A percentile compares a stretch with the other conserved stretches of the same genome.
These are phyloP conservation scores for Aspergillus clavatus DNA, from an alignment of 2,329 filamentous ascomycete genomes.

Conservation along the genomic window DNA sequence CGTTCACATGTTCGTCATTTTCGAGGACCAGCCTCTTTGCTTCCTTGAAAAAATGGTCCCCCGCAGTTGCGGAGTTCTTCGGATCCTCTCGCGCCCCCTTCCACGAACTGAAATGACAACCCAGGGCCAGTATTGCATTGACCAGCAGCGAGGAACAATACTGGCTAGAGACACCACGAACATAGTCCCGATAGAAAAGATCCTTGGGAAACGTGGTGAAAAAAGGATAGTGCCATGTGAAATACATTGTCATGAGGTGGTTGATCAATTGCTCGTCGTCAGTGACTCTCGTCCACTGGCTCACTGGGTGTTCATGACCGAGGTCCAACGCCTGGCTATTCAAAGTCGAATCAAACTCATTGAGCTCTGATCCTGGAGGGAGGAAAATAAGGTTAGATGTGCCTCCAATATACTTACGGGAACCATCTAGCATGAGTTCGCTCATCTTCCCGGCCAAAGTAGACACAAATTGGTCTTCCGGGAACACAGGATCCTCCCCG, in stretches of 20 bases:
- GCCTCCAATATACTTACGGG: constrained; percentile 85
- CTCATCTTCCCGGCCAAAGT: constrained; percentile 92
- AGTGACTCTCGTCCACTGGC: constrained; percentile 84
- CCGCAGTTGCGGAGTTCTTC: constrained; percentile 76
- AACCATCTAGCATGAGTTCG: constrained; percentile 79
- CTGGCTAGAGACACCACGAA: constrained; percentile 61
- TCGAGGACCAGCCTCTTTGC: constrained; percentile 85
- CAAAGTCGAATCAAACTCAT: constrained; percentile 35
- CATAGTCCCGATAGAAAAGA: constrained; percentile 81
- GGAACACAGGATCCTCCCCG: constrained; percentile 37
- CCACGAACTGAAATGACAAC: constrained; percentile 84
- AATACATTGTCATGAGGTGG: constrained; percentile 95
- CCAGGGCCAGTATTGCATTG: constrained; percentile 87
- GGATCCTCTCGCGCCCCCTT: constrained; percentile 65
- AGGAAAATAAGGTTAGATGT: constrained; percentile 90
- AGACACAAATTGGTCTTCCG: constrained; percentile 58
- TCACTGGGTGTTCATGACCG: constrained; percentile 63
- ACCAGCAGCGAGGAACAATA: constrained; percentile 89
- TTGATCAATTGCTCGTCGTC: constrained; percentile 71
- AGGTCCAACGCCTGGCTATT: constrained; percentile 44
- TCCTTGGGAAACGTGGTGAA: constrained; percentile 86
- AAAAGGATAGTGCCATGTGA: constrained; percentile 95
- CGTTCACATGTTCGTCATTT: constrained; percentile 88
- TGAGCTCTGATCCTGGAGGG: constrained; percentile 47
- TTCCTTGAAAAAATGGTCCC: constrained; percentile 93